phyloP scores from a whole-genome alignment of 495 filamentous ascomycete genomes.

The Penicillium bovifimosum region DNA sequence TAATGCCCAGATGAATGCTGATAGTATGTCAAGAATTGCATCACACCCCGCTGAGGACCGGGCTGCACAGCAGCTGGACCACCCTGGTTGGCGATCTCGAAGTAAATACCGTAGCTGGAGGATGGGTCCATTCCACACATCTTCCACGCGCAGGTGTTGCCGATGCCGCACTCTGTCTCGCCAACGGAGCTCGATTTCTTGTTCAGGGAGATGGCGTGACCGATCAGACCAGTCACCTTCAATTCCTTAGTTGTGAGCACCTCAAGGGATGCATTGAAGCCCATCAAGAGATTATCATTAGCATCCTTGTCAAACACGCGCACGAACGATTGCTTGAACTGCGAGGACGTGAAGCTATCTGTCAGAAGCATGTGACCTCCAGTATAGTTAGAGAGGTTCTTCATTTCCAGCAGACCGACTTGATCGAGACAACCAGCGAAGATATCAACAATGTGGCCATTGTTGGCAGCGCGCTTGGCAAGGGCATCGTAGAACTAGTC shows the following conservation, averaged over 20 bases:
- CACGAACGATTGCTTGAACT: slow-evolving; percentile 99
- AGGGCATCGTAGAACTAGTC: slow-evolving; percentile 90
- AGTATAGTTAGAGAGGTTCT: slow-evolving; percentile 91
- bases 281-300: slow-evolving; percentile 93
- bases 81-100: slow-evolving; percentile 93
- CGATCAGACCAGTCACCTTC: slow-evolving; percentile 97
- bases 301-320: slow-evolving; percentile 96
- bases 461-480: slow-evolving; percentile 93
- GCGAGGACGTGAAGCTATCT: slow-evolving; percentile 97
- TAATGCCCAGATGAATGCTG: slow-evolving; percentile 95
- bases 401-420: slow-evolving; percentile 98
- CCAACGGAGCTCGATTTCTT: slow-evolving; percentile 97
- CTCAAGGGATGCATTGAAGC: slow-evolving; percentile 95
- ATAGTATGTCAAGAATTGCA: slow-evolving; percentile 99
- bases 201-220: slow-evolving; percentile 91
- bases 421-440: slow-evolving; percentile 98
- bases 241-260: slow-evolving; percentile 97
- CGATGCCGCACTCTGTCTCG: slow-evolving; percentile 97
- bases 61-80: slow-evolving; percentile 81
- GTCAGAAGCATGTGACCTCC: slow-evolving; percentile 98
- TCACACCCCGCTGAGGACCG: slow-evolving; percentile 86
- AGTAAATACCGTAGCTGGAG: slow-evolving; percentile 93
- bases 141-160: slow-evolving; percentile 99
- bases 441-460: slow-evolving; percentile 95
- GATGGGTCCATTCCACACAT: slow-evolving; percentile 97